Conservation (phyloP, 164 flowering plant species). For the Aristolochia fimbriata region DNA sequence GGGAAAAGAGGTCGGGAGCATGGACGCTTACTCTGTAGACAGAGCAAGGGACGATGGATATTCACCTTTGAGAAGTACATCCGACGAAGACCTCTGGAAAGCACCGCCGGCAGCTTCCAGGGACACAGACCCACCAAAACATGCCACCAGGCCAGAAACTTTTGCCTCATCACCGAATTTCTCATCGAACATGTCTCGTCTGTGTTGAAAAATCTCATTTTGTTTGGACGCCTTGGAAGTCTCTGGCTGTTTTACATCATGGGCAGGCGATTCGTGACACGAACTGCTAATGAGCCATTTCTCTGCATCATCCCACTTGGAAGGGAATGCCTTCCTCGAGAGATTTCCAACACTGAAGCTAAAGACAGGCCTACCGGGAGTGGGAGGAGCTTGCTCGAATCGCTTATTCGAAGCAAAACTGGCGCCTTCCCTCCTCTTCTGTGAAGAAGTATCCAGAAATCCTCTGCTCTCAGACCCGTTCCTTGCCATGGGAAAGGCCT, state of each 20-base stretch:
- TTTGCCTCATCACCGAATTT: constrained; percentile 29
- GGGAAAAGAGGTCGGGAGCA: no score
- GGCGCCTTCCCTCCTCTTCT: constrained; percentile 43
- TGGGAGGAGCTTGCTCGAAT: constrained; percentile 54
- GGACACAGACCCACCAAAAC: constrained; percentile 7
- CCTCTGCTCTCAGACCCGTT: constrained; percentile 16
- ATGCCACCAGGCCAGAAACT: constrained; percentile 1
- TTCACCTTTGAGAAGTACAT: constrained; percentile 64
- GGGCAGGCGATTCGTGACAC: constrained; percentile 69
- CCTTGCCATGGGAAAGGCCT: constrained; percentile 45
- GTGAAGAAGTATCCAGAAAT: constrained; percentile 27
- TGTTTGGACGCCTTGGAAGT: constrained; percentile 22
- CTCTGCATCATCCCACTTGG: constrained; percentile 97
- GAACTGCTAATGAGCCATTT: constrained; percentile 72
- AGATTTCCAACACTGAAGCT: constrained; percentile 49
- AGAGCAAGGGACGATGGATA: not conserved
- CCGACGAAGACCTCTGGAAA: constrained; percentile 39
- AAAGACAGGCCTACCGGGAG: constrained; percentile 85
- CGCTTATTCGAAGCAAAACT: constrained; percentile 27
- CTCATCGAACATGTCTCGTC: constrained; percentile 35
- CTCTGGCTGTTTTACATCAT: constrained; percentile 22
- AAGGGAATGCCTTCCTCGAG: constrained; percentile 60
- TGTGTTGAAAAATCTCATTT: constrained; percentile 24
- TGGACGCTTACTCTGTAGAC: no score
- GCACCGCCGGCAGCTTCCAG: constrained; percentile 13